phyloP scores from a whole-genome alignment of 2,329 filamentous ascomycete species.

The Lecanicillium sp. region DNA sequence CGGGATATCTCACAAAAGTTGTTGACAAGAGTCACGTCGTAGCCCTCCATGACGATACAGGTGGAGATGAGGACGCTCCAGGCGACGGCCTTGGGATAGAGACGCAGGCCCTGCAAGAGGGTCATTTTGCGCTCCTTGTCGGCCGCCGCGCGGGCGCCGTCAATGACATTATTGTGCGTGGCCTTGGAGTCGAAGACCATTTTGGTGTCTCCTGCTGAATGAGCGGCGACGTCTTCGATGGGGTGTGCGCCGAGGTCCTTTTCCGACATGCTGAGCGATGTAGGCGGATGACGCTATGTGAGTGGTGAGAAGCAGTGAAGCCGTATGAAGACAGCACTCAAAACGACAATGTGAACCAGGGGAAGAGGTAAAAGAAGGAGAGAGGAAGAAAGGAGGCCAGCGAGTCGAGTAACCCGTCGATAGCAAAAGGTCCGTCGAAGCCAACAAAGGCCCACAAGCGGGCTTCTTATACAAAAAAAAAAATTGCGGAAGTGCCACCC shows the following conservation, averaged over 20 bases:
- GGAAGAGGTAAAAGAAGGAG: too few species aligned
- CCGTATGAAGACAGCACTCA: background rate
- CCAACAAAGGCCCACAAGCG: constrained; percentile 3
- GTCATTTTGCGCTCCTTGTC: constrained; percentile 65
- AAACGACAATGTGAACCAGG: background rate
- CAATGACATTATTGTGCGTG: constrained; percentile 26
- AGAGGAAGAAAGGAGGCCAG: background rate
- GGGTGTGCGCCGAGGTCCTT: constrained; percentile 9
- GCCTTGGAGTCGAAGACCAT: constrained; percentile 15
- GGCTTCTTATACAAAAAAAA: constrained; percentile 5
- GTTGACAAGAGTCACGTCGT: constrained; percentile 74
- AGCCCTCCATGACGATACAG: constrained; percentile 87
- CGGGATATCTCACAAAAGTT: constrained; percentile 69
- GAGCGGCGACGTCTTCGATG: constrained; percentile 14
- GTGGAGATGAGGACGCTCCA: constrained; percentile 87
- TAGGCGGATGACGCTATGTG: background rate
- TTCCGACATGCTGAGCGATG: constrained; percentile 14
- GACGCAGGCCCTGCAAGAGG: constrained; percentile 66
- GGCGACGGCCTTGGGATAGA: constrained; percentile 80
- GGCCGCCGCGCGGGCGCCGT: constrained; percentile 38
- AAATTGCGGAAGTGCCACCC: too few species aligned
- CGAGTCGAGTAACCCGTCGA: background rate
- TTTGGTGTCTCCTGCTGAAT: background rate
- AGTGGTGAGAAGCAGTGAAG: too few species aligned
- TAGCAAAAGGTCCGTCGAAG: background rate